Base-by-base conservation (phyloP, 495 filamentous ascomycete genomes). In the Trichocladium uniseriatum region DNA sequence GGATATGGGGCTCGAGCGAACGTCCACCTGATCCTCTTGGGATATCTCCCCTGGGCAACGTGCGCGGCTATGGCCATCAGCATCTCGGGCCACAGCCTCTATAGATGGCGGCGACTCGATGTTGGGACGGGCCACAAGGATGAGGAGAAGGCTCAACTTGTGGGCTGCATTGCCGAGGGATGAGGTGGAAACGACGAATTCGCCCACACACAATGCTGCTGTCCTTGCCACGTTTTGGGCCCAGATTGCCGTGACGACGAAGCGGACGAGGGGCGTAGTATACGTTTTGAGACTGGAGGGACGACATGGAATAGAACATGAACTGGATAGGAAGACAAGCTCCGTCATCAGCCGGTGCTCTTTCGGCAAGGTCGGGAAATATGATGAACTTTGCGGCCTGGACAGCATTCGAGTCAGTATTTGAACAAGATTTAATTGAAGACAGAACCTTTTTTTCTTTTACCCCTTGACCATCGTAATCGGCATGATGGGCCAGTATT, bases 31-130 rank as follows among this genome's bases (percentile, higher is more conserved):
- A 63, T 74, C 8, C 58, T 74, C 43, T 56, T 76, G 34, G 70
- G 62, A 3, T 58, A 69, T 29, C 53, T 74, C 15, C 72, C 71
- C 2, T 69, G 61, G 65, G 66, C 67, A 2, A 53, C 66, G 11
- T 72, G 69, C 45, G 46, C 54, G 6, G 69, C 71, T 14, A 74
- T 76, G 65, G 44, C 64, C 14, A 56, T 53, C 35, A 71, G 70
- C 56, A 50, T 61, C 15, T 50, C 29, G 15, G 55, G 45, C 1
- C 61, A 59, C 38, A 36, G 43, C 20, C 38, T 56, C 0, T 54
- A 57, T 24, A 41, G 58, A 19, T 14, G 35, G 21, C 32, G 29
- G 44, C 57, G 34, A 38, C 8, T 22, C 5, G 34, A 37, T 14
- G 13, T 2, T 31, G 37, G 27, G 20, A 32, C 24, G 1, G 14